Percentiles rank a stretch among this genome's conserved stretches.
Evolutionary conservation across 2,329 filamentous ascomycete genomes (phyloP).

Genomic region (Epichloe bromicola): DNA sequence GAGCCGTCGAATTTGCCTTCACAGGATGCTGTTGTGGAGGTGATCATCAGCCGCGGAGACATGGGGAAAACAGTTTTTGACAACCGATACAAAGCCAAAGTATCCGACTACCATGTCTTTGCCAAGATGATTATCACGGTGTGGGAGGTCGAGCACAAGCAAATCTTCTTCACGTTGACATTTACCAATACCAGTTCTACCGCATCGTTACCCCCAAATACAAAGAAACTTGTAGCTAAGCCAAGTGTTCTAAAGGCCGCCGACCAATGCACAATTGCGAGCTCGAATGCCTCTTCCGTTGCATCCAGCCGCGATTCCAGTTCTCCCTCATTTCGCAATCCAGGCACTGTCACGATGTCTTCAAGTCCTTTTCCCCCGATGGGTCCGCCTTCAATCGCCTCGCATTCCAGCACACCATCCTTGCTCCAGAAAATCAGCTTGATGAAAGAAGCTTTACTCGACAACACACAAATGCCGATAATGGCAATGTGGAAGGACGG

Average conservation of each 20-base stretch:
- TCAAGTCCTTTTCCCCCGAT: constrained; percentile 51
- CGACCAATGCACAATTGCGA: constrained; percentile 30
- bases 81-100: constrained; percentile 20
- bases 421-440: constrained; percentile 59
- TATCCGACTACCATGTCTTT: constrained; percentile 32
- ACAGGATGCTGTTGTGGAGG: constrained; percentile 54
- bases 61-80: constrained; percentile 26
- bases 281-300: constrained; percentile 33
- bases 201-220: constrained; percentile 17
- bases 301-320: constrained; percentile 34
- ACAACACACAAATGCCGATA: constrained; percentile 62
- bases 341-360: constrained; percentile 38
- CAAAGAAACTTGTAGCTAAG: constrained; percentile 26
- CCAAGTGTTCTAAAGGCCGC: constrained; percentile 30
- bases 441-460: constrained; percentile 66
- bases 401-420: constrained; percentile 45
- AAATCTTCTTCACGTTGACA: constrained; percentile 60
- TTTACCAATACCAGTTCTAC: constrained; percentile 50
- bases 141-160: constrained; percentile 54
- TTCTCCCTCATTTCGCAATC: constrained; percentile 36
- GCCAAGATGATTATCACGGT: constrained; percentile 68
- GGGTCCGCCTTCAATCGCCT: constrained; percentile 46
- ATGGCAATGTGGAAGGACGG: constrained; percentile 74
- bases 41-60: constrained; percentile 45
- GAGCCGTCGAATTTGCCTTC: constrained; percentile 17